Evolutionary conservation across 495 filamentous ascomycete species (phyloP).

Genomic region (Astrothelium macrocarpum): DNA sequence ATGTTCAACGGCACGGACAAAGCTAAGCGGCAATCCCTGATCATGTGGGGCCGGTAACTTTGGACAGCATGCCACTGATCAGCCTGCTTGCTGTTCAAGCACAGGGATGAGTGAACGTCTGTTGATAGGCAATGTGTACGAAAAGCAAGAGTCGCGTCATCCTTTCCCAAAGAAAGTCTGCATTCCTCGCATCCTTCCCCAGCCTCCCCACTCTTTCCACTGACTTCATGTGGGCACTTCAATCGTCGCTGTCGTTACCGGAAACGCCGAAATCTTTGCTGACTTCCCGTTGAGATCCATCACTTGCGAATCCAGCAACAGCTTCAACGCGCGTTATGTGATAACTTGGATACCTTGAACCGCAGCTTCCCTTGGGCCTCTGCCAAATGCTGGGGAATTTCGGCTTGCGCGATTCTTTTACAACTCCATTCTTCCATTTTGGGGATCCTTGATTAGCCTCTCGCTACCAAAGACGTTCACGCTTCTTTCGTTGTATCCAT

Average conservation of each 20-base stretch:
- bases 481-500: not conserved
- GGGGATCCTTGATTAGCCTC: not conserved
- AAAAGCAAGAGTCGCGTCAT: not conserved
- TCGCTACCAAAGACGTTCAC: not conserved
- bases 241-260: slow-evolving; percentile 4
- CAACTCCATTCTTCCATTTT: not conserved
- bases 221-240: not conserved
- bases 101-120: not conserved
- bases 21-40: not conserved
- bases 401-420: not conserved
- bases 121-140: not conserved
- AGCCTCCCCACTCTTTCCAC: not conserved
- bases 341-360: not conserved
- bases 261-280: not conserved
- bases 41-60: not conserved
- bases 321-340: not conserved
- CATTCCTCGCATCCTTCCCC: slow-evolving; percentile 2
- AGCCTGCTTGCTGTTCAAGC: not conserved
- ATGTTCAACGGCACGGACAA: not conserved
- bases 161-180: not conserved
- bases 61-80: not conserved
- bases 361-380: not conserved
- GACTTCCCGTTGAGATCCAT: not conserved
- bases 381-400: too few species aligned
- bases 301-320: not conserved